A percentile compares a stretch with the other conserved stretches of the same genome.
Evolutionary conservation across 1,139 yeast species (phyloP).

Genomic region (Taphrina wiesneri): DNA sequence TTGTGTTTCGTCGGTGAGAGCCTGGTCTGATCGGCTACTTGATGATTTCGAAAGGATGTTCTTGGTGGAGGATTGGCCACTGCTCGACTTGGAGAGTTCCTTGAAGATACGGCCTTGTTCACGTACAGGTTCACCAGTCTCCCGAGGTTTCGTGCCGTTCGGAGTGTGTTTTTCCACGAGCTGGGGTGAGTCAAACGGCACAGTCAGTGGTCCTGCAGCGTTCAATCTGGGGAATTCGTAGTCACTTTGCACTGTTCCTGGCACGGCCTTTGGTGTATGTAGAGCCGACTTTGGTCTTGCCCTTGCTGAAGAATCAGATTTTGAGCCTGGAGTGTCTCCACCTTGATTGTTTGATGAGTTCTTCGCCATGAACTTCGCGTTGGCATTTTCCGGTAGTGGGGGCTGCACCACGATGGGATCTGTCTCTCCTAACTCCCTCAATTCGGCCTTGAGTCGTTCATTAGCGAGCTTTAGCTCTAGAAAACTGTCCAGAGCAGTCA

Average conservation of each 20-base stretch:
- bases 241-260: neutral
- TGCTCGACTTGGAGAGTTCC: neutral
- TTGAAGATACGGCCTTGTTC: neutral
- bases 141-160: neutral
- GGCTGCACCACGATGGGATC: neutral
- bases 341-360: neutral
- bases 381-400: neutral
- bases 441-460: constrained; percentile 33
- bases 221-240: neutral
- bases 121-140: neutral
- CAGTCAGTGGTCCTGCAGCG: neutral
- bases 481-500: constrained; percentile 38
- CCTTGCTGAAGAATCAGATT: neutral
- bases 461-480: constrained; percentile 39
- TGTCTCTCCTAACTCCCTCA: constrained; percentile 9
- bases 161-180: neutral
- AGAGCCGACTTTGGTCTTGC: neutral
- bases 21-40: neutral
- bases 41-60: neutral
- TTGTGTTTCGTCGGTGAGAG: neutral
- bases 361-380: neutral
- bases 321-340: neutral
- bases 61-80: neutral
- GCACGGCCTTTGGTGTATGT: neutral
- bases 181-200: neutral